Base-by-base conservation (phyloP, 2,329 filamentous ascomycete genomes). In the Calonectria pteridis region DNA sequence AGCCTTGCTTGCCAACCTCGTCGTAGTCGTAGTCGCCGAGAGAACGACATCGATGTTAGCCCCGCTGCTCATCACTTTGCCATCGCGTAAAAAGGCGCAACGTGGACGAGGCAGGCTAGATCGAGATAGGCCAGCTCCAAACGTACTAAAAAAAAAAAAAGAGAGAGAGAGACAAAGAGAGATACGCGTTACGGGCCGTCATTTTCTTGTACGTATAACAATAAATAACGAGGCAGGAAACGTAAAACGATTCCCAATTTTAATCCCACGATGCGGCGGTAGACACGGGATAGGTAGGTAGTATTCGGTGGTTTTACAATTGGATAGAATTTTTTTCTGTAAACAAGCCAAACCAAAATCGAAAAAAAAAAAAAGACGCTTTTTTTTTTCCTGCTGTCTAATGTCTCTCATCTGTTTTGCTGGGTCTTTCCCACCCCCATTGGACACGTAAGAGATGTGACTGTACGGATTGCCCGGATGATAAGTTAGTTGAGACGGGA, bases 61-160 rank as follows among this genome's bases (percentile, higher is more conserved):
- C 77, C 78, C 78, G 75, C 77, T 69, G 43, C 66, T 40, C 71
- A 46, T 62, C 67, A 29, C 13, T 65, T 69, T 59, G 59, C n/a
- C 63, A 73, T 80, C 81, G 78, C 80, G 78, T 80, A 81, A 82
- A 81, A 82, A 82, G 80, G 76, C 81, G 81, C 81, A 80, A 72
- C 70, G 71, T 72, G 70, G 72, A 67, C 73, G 76, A 79, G 75
- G 64, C 69, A 65, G 18, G 70, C 70, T 64, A 72, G 46, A 20
- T 59, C 53, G 16, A 72, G 64, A 70, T 73, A 73, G 67, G 50
- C 31, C 55, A 63, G 58, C 33, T 31, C 31, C 35, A 49, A 37
- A 23, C 50, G 59, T 35, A 53, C 71, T 66, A 69, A 64, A 31
- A 68, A 43, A 31, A 51, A 72, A 68, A 64, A 23, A n/a, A n/a